Conservation (phyloP, 352 stramenopile genomes). For the Globisporangium mamillatum region DNA sequence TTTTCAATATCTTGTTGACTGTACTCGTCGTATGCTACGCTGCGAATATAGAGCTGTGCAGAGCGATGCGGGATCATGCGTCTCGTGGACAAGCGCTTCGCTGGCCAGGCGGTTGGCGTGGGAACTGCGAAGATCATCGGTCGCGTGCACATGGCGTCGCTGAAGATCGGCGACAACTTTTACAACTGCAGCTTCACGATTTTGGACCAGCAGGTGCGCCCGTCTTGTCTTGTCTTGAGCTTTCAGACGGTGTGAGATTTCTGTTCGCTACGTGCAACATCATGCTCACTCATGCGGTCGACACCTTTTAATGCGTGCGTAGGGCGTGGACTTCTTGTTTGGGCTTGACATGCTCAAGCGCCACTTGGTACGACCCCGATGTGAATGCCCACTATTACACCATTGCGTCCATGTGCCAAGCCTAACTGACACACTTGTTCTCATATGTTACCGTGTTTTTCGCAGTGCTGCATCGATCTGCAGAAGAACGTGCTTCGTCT, state of each 20-base stretch:
- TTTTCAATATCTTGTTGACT: neutral
- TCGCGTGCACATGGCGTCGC: slow-evolving; percentile 90
- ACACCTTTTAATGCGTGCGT: neutral
- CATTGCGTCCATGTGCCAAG: neutral
- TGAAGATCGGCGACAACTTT: slow-evolving; percentile 89
- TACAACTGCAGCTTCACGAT: slow-evolving; percentile 96
- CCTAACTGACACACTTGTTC: neutral
- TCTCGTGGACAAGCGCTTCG: slow-evolving; percentile 86
- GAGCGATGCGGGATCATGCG: slow-evolving; percentile 90
- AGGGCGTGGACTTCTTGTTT: slow-evolving; percentile 97
- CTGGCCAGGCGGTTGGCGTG: slow-evolving; percentile 92
- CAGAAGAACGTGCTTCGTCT: slow-evolving; percentile 88
- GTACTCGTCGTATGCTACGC: neutral
- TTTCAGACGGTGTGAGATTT: too few species aligned
- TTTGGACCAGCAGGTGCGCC: slow-evolving; percentile 69
- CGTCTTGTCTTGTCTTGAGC: too few species aligned
- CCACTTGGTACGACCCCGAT: slow-evolving; percentile 68
- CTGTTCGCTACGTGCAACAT: too few species aligned
- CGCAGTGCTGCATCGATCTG: slow-evolving; percentile 95
- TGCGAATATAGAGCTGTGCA: slow-evolving; percentile 62
- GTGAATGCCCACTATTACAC: neutral
- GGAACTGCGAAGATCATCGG: slow-evolving; percentile 96
- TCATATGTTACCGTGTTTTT: neutral
- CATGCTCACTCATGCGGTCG: too few species aligned
- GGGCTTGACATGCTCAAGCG: slow-evolving; percentile 98